Base-by-base conservation (phyloP, 176 grass and related monocot species). In the Alopecurus myosuroides region DNA sequence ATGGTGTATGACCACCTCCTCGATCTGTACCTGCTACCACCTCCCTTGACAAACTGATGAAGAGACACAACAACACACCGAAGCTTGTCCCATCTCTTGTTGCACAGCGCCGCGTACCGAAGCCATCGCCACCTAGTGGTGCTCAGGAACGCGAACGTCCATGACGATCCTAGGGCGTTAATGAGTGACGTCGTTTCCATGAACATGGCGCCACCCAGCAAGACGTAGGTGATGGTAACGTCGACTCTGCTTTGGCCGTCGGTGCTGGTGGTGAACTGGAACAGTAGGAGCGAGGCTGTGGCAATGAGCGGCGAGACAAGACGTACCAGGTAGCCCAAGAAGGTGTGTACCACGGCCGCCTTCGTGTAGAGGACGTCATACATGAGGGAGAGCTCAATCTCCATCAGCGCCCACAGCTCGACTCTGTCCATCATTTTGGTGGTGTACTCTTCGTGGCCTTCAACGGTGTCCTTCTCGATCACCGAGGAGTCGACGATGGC, bases 81-180 rank as follows among this genome's bases (percentile, higher is more conserved):
- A 4, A 72, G 23, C 69, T 1, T 72, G 69, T 72, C 69, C 69
- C 69, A 72, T 72, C 23, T 45, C 40, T 7, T 0, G 13, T 45
- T 45, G 40, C 69, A 72, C 69, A 72, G 69, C 3, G 69, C 13
- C 0, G 69, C 3, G 40, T 72, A 72, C 23, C 40, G 69, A 9
- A 72, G 40, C 69, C 69, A 45, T 2, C 0, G 1, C 70, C 70
- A 74, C 0, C 1, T 30, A 15, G 70, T 74, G 23, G 42, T 48
- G 70, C 70, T 74, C 41, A 74, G 70, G 70, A 74, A 74, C 8
- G 70, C 70, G 8, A 74, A 74, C 0, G 70, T 74, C 70, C 70
- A 74, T 0, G 70, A 74, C 1, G 70, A 74, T 0, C 25, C 70
- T 9, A 74, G 0, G 0, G 70, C 70, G 70, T 48, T 74, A 7